phyloP scores from a whole-genome alignment of 2,329 filamentous ascomycete genomes.

The Dactylonectria estremocensis region DNA sequence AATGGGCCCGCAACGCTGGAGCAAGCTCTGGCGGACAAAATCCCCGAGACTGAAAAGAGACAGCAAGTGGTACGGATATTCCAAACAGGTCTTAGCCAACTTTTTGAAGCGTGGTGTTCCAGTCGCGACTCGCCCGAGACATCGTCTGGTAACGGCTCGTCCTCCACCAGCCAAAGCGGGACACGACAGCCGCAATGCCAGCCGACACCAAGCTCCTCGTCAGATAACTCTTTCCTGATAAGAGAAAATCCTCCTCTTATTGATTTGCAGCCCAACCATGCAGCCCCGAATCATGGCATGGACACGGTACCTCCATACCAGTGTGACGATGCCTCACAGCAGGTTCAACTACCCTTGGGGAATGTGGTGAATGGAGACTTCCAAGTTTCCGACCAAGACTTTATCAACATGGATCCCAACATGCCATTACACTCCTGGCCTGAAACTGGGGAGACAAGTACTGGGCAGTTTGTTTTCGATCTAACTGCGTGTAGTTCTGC shows the following conservation, averaged over 20 bases:
- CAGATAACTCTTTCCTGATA: not conserved
- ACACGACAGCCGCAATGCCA: not conserved
- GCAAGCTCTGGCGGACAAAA: not conserved
- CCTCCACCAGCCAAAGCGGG: not conserved
- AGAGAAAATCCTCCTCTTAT: not conserved
- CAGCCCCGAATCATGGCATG: not conserved
- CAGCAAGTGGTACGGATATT: not conserved
- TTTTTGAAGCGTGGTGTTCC: not conserved
- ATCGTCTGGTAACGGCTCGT: not conserved
- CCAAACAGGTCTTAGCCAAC: not conserved
- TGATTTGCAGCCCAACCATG: not conserved
- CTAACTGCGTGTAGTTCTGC: no score
- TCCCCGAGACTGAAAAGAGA: not conserved
- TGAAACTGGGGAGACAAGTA: no score
- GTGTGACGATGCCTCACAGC: no score
- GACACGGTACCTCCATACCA: no score
- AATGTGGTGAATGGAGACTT: no score
- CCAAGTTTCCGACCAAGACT: no score
- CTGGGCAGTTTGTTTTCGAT: no score
- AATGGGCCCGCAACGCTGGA: not conserved
- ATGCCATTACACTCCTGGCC: no score
- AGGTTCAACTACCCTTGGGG: no score
- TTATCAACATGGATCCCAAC: no score
- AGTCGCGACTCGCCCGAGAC: not conserved
- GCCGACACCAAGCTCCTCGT: not conserved